Percentiles rank a stretch among this genome's conserved stretches.
Conservation (phyloP, 2,329 filamentous ascomycete genomes). For the Trichoderma breve region DNA sequence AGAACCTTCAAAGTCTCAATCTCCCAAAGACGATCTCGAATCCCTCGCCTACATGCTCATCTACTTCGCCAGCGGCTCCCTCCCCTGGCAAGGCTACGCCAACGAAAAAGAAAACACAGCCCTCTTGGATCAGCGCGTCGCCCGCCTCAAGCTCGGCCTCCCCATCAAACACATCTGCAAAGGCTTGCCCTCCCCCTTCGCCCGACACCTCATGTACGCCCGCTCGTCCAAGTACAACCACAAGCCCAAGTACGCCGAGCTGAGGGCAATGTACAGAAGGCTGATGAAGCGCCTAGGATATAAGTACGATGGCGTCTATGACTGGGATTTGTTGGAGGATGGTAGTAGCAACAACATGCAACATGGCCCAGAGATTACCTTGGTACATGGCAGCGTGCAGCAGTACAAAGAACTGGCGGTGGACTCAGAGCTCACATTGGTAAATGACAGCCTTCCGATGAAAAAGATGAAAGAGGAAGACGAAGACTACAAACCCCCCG, state of each 20-base stretch:
- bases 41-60: slow-evolving; percentile 22
- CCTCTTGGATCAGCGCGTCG: not conserved
- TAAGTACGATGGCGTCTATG: slow-evolving; percentile 15
- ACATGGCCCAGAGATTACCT: no score
- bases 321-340: slow-evolving; percentile 17
- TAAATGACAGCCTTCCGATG: not conserved
- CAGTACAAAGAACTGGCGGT: slow-evolving; percentile 18
- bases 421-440: not conserved
- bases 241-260: not conserved
- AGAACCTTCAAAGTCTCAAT: not conserved
- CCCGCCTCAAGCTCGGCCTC: not conserved
- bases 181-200: slow-evolving; percentile 11
- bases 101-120: not conserved
- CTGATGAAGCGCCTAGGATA: not conserved
- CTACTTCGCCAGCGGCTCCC: slow-evolving; percentile 18
- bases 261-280: slow-evolving; percentile 6
- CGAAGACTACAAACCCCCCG: not conserved
- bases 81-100: slow-evolving; percentile 18
- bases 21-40: slow-evolving; percentile 22
- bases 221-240: not conserved
- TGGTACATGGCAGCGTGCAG: not conserved
- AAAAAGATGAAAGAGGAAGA: not conserved
- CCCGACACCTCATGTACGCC: slow-evolving; percentile 11
- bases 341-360: not conserved
- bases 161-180: not conserved